Evolutionary conservation across 1,284 basidiomycete species (phyloP), one percentile per base, ranked within the genome.

Genomic region (Tylopilus sp.): DNA sequence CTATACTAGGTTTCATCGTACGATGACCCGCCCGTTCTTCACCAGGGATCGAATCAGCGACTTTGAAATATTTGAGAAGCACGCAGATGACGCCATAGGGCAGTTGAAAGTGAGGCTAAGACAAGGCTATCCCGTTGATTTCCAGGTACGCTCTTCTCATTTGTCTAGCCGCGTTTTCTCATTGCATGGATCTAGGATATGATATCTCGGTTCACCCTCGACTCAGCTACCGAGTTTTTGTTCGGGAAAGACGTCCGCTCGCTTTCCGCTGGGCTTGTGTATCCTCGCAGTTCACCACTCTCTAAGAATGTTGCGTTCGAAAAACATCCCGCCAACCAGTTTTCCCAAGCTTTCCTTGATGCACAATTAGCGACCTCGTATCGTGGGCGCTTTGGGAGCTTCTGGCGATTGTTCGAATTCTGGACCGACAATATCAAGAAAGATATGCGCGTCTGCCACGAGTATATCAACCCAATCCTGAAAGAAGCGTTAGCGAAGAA

Each of bases 1-100:
- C 7, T 25, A 28, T 28, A 7, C 20, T 64, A 64, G 79, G 53
- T 83, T 83, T 63, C 83, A 85, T 60, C 77, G 82, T 15, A 33
- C 75, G 3, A 82, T 84, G 64, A 80, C 81, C 0, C 75, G 83
- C 2, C 82, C 82, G 2, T 80, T 82, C 68, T 84, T 84, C 64
- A 75, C 67, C 14, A 74, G 74, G 14, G 80, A 84, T 49, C 70
- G 77, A 26, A 75, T 84, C 53, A 76, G 69, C 45, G 75, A 84
- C 60, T 83, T 83, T 53, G 77, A 82, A 5, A 71, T 78, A 10
- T 83, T 83, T 56, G 76, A 81, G 53, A 72, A 70, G 3, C 76
- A 81, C 49, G 68, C 77, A 1, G 72, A 76, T 5, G 67, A 68
- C 29, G 74, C 71, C 5, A 71, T 83, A 22, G 26, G 50, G 0